Evolutionary conservation across 805 yeast genomes (phyloP).

Genomic region (Diddensiella santjacobensis): DNA sequence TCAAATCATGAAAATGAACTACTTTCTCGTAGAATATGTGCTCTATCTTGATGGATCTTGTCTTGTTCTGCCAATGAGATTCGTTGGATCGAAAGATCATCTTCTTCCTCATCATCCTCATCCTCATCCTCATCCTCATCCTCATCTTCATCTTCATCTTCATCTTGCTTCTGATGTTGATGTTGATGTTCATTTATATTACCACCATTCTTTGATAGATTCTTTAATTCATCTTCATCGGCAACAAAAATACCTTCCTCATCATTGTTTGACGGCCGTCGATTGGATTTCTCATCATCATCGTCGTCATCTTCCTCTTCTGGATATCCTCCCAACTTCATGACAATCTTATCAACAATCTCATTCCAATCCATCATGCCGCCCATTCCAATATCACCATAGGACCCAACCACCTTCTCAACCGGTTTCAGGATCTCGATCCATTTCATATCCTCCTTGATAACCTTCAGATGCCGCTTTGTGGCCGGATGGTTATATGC

Average conservation of each 20-base stretch:
- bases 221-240: slow-evolving; percentile 39
- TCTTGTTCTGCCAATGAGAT: slow-evolving; percentile 5
- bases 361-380: slow-evolving; percentile 99
- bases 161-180: slow-evolving; percentile 47
- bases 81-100: not conserved
- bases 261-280: slow-evolving; percentile 48
- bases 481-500: slow-evolving; percentile 89
- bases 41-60: not conserved
- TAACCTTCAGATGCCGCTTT: slow-evolving; percentile 69
- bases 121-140: slow-evolving; percentile 5
- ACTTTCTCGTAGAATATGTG: slow-evolving; percentile 6
- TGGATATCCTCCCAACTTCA: slow-evolving; percentile 63
- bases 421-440: slow-evolving; percentile 90
- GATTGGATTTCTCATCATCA: slow-evolving; percentile 42
- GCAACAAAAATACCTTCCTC: slow-evolving; percentile 40
- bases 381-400: slow-evolving; percentile 99
- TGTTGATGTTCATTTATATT: slow-evolving; percentile 46
- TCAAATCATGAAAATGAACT: slow-evolving; percentile 2
- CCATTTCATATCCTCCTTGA: slow-evolving; percentile 92
- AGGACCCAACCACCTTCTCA: slow-evolving; percentile 86
- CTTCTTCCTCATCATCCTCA: slow-evolving; percentile 5
- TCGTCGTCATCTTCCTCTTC: slow-evolving; percentile 50
- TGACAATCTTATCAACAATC: slow-evolving; percentile 78
- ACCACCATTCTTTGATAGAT: slow-evolving; percentile 28
- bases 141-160: slow-evolving; percentile 14